Base-by-base conservation (phyloP, 1,139 yeast genomes). In the Candida pseudoviswanathii region DNA sequence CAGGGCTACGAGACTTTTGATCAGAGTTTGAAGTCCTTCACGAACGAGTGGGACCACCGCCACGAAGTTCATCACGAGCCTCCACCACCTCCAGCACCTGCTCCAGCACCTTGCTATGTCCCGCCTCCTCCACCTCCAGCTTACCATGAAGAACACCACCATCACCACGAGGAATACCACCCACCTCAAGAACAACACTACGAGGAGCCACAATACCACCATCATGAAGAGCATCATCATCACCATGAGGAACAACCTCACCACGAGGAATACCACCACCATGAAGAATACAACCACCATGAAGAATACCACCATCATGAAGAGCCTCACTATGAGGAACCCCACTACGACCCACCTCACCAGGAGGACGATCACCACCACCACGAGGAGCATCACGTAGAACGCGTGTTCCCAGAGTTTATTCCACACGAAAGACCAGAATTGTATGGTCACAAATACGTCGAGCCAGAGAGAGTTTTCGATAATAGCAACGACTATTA, bases 401-500 rank as follows among this genome's bases (percentile, higher is more conserved):
- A 50, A 41, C 42, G 44, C 8, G 41, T 25, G 32, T n/a, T 10
- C 16, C 22, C 42, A 8, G 30, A 30, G 38, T 34, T 53, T 53
- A 45, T 31, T 30, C 29, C 43, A 5, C 29, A 31, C 9, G 54
- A 51, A 32, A 40, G 36, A 27, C 53, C 55, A 2, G 52, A 50
- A 27, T 39, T 50, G 9, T 50, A 48, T 32, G 56, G 52, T 11
- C 52, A 52, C 32, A 51, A 41, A 41, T 59, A 51, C 46, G 62
- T 59, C 39, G 52, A 53, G 46, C 64, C 76, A 1, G 78, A 73
- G 52, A 53, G 78, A 43, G 69, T 65, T 1, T 73, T 72, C 54
- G 64, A 63, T 41, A 60, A 59, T 11, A 51, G 56, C 16, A 52
- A 57, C 11, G 70, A 71, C 49, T 71, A 65, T 51, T 55, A 54